These are phyloP conservation scores for Cardamine chenopodiifolia DNA, from an alignment of 345 rosid genomes.

Conservation along the genomic window DNA sequence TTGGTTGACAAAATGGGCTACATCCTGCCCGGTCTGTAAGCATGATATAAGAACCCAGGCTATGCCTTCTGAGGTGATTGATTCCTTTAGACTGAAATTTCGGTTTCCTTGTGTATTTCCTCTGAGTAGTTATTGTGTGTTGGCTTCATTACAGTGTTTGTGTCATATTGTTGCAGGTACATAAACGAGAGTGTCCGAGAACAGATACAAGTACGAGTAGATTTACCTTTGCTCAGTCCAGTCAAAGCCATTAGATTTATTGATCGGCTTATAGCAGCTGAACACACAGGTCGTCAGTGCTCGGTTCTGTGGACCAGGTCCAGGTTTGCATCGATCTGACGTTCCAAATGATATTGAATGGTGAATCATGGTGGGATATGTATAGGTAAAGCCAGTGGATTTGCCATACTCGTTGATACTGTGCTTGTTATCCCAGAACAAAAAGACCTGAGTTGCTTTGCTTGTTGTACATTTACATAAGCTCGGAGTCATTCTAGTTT, in stretches of 20 bases:
- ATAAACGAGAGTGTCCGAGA: conserved; percentile 20
- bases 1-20: conserved; percentile 81
- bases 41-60: conserved; percentile 54
- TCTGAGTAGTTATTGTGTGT: background rate
- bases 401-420: too few relatives aligned
- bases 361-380: conserved; percentile 22
- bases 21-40: conserved; percentile 84
- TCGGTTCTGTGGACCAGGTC: conserved; percentile 18
- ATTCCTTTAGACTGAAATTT: conserved; percentile 4
- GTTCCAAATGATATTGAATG: conserved; percentile 16
- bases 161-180: conserved; percentile 28
- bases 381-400: conserved; percentile 7
- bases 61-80: conserved; percentile 53
- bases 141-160: conserved; percentile 9
- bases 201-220: conserved; percentile 34
- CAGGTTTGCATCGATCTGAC: conserved; percentile 29
- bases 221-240: conserved; percentile 25
- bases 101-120: conserved; percentile 14
- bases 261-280: conserved; percentile 3
- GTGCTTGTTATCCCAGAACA: background rate
- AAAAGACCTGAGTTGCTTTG: background rate
- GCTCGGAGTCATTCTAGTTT: background rate
- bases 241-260: conserved; percentile 32
- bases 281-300: conserved; percentile 19
- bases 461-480: conserved; percentile 33